These are phyloP conservation scores for Fraxinus sp. DNA, from an alignment of 305 asterid species.

Conservation along the genomic window DNA sequence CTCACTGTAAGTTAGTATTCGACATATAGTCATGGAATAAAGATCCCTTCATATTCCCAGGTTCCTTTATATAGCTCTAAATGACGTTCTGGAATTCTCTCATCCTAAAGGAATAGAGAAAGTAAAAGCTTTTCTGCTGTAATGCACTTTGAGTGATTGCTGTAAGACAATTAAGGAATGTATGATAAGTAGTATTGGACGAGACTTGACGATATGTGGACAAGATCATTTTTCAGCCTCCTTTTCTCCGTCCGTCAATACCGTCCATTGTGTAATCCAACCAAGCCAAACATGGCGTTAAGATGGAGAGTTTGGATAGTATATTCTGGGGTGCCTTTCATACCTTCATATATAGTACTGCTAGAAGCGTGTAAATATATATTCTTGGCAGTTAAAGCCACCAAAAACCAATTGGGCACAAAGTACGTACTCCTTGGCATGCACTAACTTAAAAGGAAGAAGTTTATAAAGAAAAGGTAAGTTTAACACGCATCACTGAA, in stretches of 20 bases:
- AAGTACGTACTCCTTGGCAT: neutral
- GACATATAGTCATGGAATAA: neutral
- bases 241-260: neutral
- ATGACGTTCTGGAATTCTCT: neutral
- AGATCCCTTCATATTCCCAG: neutral
- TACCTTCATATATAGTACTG: neutral
- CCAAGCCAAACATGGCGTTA: neutral
- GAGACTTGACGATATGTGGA: neutral
- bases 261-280: neutral
- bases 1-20: neutral
- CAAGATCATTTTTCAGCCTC: neutral
- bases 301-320: neutral
- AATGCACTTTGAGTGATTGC: slow-evolving; percentile 18
- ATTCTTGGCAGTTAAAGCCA: neutral
- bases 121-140: slow-evolving; percentile 15
- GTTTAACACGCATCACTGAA: neutral
- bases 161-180: neutral
- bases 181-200: neutral
- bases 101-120: neutral
- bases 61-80: slow-evolving; percentile 6
- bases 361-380: neutral
- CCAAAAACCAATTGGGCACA: neutral
- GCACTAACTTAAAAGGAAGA: slow-evolving; percentile 4
- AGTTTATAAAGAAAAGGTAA: neutral
- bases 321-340: neutral